Evolutionary conservation across 2,329 filamentous ascomycete species (phyloP).

Genomic region (Cytospora chrysosperma): DNA sequence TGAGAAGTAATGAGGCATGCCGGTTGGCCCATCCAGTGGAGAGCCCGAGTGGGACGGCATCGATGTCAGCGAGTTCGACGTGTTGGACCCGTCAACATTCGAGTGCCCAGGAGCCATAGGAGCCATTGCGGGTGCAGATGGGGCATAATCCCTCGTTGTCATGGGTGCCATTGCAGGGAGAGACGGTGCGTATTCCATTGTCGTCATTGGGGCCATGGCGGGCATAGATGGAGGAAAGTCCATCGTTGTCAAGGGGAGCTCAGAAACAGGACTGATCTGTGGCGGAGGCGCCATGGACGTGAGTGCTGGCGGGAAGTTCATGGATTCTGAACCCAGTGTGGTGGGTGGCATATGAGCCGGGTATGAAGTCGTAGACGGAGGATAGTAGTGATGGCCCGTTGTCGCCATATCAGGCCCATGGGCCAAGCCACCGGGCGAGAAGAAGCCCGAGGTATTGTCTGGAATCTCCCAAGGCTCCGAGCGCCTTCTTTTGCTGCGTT

Average conservation of each 20-base stretch:
- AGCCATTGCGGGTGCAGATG: background rate
- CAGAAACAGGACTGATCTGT: conserved; percentile 5
- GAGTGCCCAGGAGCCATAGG: background rate
- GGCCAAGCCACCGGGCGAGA: conserved; percentile 18
- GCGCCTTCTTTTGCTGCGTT: conserved; percentile 16
- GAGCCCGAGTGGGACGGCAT: conserved; percentile 11
- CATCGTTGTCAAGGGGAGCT: conserved; percentile 2
- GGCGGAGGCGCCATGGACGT: conserved; percentile 13
- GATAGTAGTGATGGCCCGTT: conserved; percentile 8
- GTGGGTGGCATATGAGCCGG: conserved; percentile 13
- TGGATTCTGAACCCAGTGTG: background rate
- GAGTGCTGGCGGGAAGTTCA: conserved; percentile 12
- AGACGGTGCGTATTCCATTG: too few relatives aligned
- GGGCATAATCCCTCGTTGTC: too few relatives aligned
- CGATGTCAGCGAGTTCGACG: conserved; percentile 1
- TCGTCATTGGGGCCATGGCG: background rate
- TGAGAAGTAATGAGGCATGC: conserved; percentile 16
- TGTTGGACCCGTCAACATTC: background rate
- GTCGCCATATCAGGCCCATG: conserved; percentile 6
- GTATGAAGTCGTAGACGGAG: conserved; percentile 15
- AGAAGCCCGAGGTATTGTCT: conserved; percentile 4
- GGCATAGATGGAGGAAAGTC: background rate
- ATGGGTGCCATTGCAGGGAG: too few relatives aligned
- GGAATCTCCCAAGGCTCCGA: conserved; percentile 17
- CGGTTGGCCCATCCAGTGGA: conserved; percentile 12